Evolutionary conservation across 805 yeast species (phyloP).

Genomic region (Lipomyces lipofer): DNA sequence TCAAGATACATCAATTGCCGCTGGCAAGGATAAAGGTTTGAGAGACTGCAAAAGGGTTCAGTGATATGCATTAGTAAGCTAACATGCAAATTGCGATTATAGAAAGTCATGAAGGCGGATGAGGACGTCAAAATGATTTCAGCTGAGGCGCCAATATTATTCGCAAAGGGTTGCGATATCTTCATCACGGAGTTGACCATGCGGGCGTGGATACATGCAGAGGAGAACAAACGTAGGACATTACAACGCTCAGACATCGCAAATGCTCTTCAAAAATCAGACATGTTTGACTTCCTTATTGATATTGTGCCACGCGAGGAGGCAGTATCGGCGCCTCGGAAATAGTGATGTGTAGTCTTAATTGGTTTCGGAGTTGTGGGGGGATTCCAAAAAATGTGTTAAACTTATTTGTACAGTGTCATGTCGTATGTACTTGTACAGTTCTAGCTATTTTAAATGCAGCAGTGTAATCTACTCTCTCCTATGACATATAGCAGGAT

Average conservation of each 20-base stretch:
- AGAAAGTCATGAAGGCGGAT: slow-evolving; percentile 34
- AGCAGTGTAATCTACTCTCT: no score
- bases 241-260: slow-evolving; percentile 93
- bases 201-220: slow-evolving; percentile 99
- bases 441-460: no score
- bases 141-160: slow-evolving; percentile 96
- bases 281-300: slow-evolving; percentile 95
- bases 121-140: slow-evolving; percentile 91
- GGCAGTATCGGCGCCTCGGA: slow-evolving; percentile 38
- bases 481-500: no score
- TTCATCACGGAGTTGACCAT: slow-evolving; percentile 95
- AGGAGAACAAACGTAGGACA: slow-evolving; percentile 91
- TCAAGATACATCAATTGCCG: slow-evolving; percentile 92
- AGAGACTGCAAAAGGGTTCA: no score
- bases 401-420: slow-evolving; percentile 1
- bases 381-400: background rate
- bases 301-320: slow-evolving; percentile 94
- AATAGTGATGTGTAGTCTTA: slow-evolving; percentile 9
- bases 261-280: slow-evolving; percentile 89
- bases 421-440: no score
- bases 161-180: slow-evolving; percentile 97
- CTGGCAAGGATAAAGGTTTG: slow-evolving; percentile 94
- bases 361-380: background rate
- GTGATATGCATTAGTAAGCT: no score
- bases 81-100: background rate